A percentile compares a stretch with the other conserved stretches of the same genome.
phyloP scores from a whole-genome alignment of 768 basidiomycete species.

The Leucosporidium yakuticum region DNA sequence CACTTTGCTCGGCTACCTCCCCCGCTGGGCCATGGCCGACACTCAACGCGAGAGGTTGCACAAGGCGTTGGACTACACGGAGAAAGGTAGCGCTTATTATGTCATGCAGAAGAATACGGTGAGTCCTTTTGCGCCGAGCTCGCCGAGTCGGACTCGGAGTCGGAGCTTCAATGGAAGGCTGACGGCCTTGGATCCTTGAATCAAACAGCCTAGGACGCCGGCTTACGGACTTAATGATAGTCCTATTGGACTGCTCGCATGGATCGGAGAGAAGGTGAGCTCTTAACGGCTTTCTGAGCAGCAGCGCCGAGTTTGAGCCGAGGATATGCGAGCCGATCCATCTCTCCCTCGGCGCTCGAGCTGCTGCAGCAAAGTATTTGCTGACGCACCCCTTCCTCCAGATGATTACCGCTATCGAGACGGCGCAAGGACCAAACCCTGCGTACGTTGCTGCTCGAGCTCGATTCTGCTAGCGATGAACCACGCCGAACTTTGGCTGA shows the following conservation, averaged over 20 bases:
- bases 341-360: too few species aligned
- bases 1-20: constrained; percentile 12
- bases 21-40: constrained; percentile 12
- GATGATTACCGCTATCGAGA: constrained; percentile 13
- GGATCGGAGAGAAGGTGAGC: constrained; percentile 36
- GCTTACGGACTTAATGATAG: constrained; percentile 21
- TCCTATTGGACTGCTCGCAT: constrained; percentile 34
- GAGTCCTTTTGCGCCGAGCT: not conserved
- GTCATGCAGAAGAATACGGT: constrained; percentile 16
- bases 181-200: not conserved
- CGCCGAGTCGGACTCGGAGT: not conserved
- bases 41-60: not conserved
- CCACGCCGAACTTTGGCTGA: not conserved
- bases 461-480: not conserved
- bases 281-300: too few species aligned
- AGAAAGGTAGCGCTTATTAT: constrained; percentile 18
- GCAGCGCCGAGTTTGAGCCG: too few species aligned
- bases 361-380: too few species aligned
- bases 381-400: not conserved
- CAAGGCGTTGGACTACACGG: constrained; percentile 2
- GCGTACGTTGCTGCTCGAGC: not conserved
- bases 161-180: too few species aligned
- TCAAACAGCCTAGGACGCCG: constrained; percentile 14
- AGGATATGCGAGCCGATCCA: too few species aligned
- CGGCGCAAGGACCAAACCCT: constrained; percentile 4